Evolutionary conservation across 495 filamentous ascomycete species (phyloP), one percentile per base, ranked within the genome.

Genomic region (Neurospora sp.): DNA sequence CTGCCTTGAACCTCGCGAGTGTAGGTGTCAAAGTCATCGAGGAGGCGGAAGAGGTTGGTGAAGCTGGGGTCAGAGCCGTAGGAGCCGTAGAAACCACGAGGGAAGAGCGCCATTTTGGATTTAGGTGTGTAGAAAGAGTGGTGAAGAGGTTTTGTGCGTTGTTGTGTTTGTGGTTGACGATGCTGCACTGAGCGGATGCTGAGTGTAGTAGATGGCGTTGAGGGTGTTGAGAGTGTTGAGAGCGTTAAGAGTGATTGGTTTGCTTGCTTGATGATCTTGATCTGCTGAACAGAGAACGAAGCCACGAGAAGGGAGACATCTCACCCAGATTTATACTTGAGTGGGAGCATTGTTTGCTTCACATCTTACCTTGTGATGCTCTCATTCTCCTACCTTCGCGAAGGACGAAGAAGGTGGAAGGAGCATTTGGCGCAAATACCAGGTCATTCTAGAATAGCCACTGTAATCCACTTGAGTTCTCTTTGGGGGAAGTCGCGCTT

Each of bases 11-110:
- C 39, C 73, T 79, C 74, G 72, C 83, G 79, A 27, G 81, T 80
- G 78, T 89, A 88, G 76, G 80, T 82, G 78, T 91, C 91, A 78
- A 91, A 92, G 83, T 93, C 91, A 78, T 94, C 90, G 49, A 97
- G 86, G 18, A 96, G 83, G 66, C 88, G 89, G 87, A 95, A 92
- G 77, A 95, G 87, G 38, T 90, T 89, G 37, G 83, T 77, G 83
- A 92, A 89, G 82, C 89, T 83, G 75, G 80, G 78, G 69, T 85
- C 80, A 60, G 77, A 83, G 74, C 81, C 78, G 81, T 83, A 83
- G 69, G 77, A 83, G 74, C 81, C 78, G 82, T 83, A 83, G 79
- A 87, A 84, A 75, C 82, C 79, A 77, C 85, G 85, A 75, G 89
- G 83, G 81, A 91, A 89, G 84, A 92, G 85, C 77, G 91, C 86